Base-by-base conservation (phyloP, 1,284 basidiomycete genomes). In the Ustilago xerochloae region DNA sequence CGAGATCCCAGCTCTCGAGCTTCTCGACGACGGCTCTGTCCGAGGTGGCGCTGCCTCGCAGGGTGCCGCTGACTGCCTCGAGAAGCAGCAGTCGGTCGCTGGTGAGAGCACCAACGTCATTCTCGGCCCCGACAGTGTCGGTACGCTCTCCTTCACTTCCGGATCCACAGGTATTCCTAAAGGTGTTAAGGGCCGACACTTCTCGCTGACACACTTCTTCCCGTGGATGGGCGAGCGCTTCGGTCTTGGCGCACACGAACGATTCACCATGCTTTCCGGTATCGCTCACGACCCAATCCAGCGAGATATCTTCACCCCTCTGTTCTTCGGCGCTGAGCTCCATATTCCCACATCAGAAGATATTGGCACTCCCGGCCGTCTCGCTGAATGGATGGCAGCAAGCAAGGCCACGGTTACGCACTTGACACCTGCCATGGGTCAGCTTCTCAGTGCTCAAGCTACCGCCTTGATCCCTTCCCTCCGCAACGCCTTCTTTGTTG, bases 211-310 rank as follows among this genome's bases (percentile, higher is more conserved):
- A 0, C 97, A 99, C 85, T 99, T 99, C 88, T 99, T 99, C 90
- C 96, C 96, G 3, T 99, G 97, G 97, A 99, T 99, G 97, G 91
- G 92, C 20, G 87, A 94, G 83, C 88, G 90, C 18, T 99, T 99
- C 84, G 90, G 89, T 3, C 87, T 99, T 45, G 87, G 88, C 39
- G 87, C 90, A 59, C 86, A 88, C 28, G 93, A 92, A 65, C 93
- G 91, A 85, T 99, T 97, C 83, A 99, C 97, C 1, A 99, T 99
- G 97, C 89, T 99, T 26, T 96, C 93, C 80, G 97, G 97, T 38
- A 99, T 99, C 66, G 97, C 97, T 10, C 97, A 99, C 83, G 97
- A 99, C 86, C 97, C 97, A 8, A 98, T 99, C 75, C 97, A 99
- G 85, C 90, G 97, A 76, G 97, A 99, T 83, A 99, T 99, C 88